Base-by-base conservation (phyloP, 2,329 filamentous ascomycete species). In the Nothomitra cinnamomea region DNA sequence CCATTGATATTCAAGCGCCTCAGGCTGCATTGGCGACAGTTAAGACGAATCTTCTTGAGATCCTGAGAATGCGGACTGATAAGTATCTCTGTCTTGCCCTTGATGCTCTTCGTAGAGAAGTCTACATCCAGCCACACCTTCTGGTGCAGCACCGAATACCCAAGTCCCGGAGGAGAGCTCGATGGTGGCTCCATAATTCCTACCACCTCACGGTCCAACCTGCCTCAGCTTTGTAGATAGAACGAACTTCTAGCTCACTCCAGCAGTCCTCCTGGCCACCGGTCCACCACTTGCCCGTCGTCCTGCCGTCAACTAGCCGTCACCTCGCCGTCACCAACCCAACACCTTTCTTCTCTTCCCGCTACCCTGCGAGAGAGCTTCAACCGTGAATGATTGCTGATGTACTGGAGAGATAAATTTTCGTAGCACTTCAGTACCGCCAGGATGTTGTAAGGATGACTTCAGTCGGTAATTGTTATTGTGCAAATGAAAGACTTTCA, bases 81-180 rank as follows among this genome's bases (percentile, higher is more conserved):
- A 28, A 82, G 84, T 60, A 98, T 84, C 60, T 89, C 83, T 7
- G 85, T 87, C 58, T 78, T 83, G 51, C 92, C 92, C 57, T 78
- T 81, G 62, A 96, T 70, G 62, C 75, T 77, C 67, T 82, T 83
- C 53, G 78, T 78, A 58, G 78, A 75, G 65, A 98, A 94, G 69
- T 94, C 85, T 64, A 98, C 74, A 61, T 96, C 89, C 56, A 98
- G 74, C 61, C 88, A 83, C 51, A 98, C 82, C 65, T 86, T 85
- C 69, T 96, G 90, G 68, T 88, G 83, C 53, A 87, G 75, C 55
- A 96, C 72, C 49, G 72, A 72, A 62, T 75, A 80, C 38, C 70
- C 70, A 56, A 65, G 60, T 28, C 42, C 51, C 7, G 49, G 10
- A 28, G 38, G 53, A 17, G 17, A 6, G 32, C 21, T 53, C 40